phyloP scores from a whole-genome alignment of 2,329 filamentous ascomycete species.

The Pochonia chlamydosporia region DNA sequence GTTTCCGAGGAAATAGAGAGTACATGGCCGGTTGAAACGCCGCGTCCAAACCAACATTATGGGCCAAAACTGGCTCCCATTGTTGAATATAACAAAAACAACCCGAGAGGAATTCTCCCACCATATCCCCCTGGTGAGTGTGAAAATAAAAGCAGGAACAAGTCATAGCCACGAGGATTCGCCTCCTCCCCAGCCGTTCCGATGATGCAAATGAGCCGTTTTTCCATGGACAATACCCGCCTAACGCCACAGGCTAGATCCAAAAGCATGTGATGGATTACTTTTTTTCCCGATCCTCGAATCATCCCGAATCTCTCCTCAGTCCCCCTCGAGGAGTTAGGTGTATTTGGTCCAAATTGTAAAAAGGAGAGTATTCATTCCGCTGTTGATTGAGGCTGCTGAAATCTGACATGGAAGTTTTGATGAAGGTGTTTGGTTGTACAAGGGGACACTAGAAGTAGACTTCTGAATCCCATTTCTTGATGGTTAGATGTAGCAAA shows the following conservation, averaged over 20 bases:
- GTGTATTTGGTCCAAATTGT: not conserved
- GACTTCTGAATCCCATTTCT: no score
- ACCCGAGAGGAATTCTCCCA: not conserved
- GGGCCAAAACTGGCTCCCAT: not conserved
- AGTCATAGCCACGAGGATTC: not conserved
- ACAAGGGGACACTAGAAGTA: not conserved
- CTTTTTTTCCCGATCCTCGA: no score
- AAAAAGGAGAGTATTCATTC: not conserved
- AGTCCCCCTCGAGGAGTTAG: no score
- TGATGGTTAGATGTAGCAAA: not conserved
- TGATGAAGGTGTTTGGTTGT: no score
- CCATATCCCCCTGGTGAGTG: not conserved
- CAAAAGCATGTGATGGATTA: conserved; percentile 4
- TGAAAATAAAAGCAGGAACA: not conserved
- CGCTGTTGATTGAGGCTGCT: no score
- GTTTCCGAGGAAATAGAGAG: conserved; percentile 2
- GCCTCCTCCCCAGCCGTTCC: not conserved
- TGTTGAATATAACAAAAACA: not conserved
- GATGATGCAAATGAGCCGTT: not conserved
- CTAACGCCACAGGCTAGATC: conserved; percentile 11
- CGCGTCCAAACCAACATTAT: conserved; percentile 1
- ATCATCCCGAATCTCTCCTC: no score
- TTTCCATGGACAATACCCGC: conserved; percentile 5
- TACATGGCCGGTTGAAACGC: conserved; percentile 7
- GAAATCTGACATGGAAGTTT: no score